Conservation (phyloP, 306 rosid genomes). For the Cucurbita pepo region DNA sequence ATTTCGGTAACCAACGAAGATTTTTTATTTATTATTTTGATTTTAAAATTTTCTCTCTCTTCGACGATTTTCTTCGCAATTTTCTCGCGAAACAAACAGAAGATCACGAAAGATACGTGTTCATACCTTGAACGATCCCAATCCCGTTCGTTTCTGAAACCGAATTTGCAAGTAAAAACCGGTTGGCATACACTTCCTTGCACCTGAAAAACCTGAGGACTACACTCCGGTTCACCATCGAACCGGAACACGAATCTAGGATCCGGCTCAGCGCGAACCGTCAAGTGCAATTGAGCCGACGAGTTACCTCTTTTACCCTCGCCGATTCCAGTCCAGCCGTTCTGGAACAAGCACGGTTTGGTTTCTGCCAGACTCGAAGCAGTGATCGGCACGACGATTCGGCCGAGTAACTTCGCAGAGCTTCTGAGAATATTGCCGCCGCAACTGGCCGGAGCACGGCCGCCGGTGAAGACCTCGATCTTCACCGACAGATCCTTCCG, state of each 20-base stretch:
- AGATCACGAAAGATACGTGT: neutral
- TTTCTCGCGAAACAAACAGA: neutral
- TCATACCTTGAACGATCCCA: conserved; percentile 21
- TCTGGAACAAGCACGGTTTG: conserved; percentile 28
- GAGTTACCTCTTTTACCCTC: conserved; percentile 6
- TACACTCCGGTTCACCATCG: conserved; percentile 76
- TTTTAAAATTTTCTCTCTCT: neutral
- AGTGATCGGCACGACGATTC: conserved; percentile 25
- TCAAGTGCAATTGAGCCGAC: conserved; percentile 30
- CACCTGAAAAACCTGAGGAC: conserved; percentile 72
- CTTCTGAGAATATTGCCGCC: conserved; percentile 1
- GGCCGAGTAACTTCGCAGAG: conserved; percentile 31
- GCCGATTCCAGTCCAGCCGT: conserved; percentile 42
- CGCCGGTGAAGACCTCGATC: conserved; percentile 33
- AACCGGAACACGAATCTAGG: conserved; percentile 67
- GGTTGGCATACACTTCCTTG: conserved; percentile 38
- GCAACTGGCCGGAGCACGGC: conserved; percentile 16
- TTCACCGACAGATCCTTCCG: conserved; percentile 16
- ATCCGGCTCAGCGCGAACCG: conserved; percentile 51
- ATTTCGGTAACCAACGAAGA: neutral
- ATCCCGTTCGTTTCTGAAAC: conserved; percentile 20
- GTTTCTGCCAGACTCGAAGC: conserved; percentile 25
- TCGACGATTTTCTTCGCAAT: neutral
- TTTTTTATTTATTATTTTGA: neutral
- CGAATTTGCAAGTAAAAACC: conserved; percentile 30